Base-by-base conservation (phyloP, 176 grass and related monocot species). In the Puya raimondii region DNA sequence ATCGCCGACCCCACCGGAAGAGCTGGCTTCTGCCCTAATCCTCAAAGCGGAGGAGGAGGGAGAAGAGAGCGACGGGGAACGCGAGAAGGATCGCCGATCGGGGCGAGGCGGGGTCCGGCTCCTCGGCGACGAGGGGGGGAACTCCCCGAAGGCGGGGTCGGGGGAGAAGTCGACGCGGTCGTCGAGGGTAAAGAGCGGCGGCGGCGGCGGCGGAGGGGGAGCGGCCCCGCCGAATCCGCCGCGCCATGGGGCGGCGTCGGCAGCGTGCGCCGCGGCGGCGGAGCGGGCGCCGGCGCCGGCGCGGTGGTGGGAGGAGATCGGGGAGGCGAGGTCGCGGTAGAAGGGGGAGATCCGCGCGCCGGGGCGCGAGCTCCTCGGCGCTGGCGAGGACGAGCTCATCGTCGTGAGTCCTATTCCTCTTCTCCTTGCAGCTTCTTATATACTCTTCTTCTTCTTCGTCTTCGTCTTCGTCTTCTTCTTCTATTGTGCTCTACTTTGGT, bases 181-280 rank as follows among this genome's bases (percentile, higher is more conserved):
- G 67, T 87, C 91, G 11, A 96, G 87, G 63, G 87, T 90, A 73
- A 91, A 96, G 22, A 96, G 50, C 25, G 91, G 91, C 56, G 82
- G 87, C 0, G 87, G 87, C 12, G 87, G 87, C 64, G 76, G 76
- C 3, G 76, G 66, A 0, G 75, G 78, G 9, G 82, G 69, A 49
- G 78, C 23, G 47, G 75, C 76, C 48, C 27, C 4, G 65, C 8
- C 26, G 5, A 67, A n/a, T 12, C 33, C 33, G 10, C 48, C 65
- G 9, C 65, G 42, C 65, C 65, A 67, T 4, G 42, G 49, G 70
- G 69, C 58, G 2, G 51, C 51, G 3, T 69, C 47, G 10, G 70
- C n/a, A 49, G 72, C 10, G 15, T 64, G 50, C 17, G 70, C 4
- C 4, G 47, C 59, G 21, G 73, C 54, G 63, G 76, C 84, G 70